These are phyloP conservation scores for Sporobolomyces phaffii DNA, from an alignment of 768 basidiomycete species.

Conservation along the genomic window DNA sequence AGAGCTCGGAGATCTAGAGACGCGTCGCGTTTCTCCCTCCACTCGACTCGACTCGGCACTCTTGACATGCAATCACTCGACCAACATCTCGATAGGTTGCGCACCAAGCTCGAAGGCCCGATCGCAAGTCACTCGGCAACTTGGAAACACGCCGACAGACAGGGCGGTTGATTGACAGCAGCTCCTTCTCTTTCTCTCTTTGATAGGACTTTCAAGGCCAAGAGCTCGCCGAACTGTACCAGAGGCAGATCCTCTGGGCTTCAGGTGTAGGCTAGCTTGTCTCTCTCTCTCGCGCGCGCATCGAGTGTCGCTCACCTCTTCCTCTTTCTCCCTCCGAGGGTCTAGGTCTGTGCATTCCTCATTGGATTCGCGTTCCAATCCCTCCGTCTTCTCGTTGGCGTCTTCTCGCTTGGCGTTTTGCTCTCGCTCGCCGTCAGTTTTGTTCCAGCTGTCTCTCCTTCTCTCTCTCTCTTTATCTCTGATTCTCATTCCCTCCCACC, in stretches of 20 bases:
- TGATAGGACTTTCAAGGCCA: slow-evolving; percentile 33
- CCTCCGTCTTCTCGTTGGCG: not conserved
- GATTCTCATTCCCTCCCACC: not conserved
- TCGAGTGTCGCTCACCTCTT: not conserved
- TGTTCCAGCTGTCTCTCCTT: not conserved
- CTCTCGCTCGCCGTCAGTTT: slow-evolving; percentile 4
- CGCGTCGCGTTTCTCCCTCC: too few species aligned
- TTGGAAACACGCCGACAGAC: too few species aligned
- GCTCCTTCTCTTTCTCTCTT: too few species aligned
- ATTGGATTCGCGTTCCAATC: slow-evolving; percentile 14
- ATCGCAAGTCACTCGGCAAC: slow-evolving; percentile 10
- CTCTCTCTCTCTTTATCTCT: too few species aligned
- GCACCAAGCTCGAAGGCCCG: slow-evolving; percentile 14
- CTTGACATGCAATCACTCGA: slow-evolving; percentile 1
- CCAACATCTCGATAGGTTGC: not conserved
- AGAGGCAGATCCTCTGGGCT: slow-evolving; percentile 9
- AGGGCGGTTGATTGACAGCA: not conserved
- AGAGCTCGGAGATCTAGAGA: too few species aligned
- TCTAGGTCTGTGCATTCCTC: slow-evolving; percentile 22
- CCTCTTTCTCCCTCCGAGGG: not conserved
- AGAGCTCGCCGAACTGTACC: slow-evolving; percentile 17
- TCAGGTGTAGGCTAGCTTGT: not conserved
- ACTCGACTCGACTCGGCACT: not conserved
- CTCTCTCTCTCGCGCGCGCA: not conserved
- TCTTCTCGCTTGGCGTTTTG: slow-evolving; percentile 2